These are phyloP conservation scores for Monosporascus sp. DNA, from an alignment of 2,329 filamentous ascomycete species.

Conservation along the genomic window DNA sequence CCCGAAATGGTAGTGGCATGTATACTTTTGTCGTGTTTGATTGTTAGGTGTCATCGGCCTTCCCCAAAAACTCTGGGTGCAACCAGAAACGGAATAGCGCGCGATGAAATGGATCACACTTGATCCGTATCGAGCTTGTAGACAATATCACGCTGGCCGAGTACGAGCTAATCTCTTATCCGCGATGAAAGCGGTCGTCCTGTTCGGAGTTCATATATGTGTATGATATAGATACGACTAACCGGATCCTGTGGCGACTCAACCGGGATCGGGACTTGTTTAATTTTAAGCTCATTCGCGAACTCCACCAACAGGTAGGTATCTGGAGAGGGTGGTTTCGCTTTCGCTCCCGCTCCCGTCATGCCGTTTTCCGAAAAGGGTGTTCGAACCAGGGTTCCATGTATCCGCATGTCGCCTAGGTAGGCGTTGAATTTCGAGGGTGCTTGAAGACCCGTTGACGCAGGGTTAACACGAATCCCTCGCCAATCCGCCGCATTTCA, in stretches of 20 bases:
- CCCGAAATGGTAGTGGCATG: background rate
- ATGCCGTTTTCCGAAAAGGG: background rate
- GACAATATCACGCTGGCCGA: too few relatives aligned
- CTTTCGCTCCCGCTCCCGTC: background rate
- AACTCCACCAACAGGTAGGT: background rate
- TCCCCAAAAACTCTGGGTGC: conserved; percentile 15
- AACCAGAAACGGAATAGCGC: conserved; percentile 7
- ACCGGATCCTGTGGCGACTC: background rate
- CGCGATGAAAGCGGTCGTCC: too few relatives aligned
- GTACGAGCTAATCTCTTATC: too few relatives aligned
- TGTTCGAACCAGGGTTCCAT: background rate
- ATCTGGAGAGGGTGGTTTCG: conserved; percentile 4
- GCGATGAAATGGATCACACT: conserved; percentile 12
- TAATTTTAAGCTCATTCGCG: background rate
- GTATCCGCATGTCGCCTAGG: background rate
- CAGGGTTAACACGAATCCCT: conserved; percentile 13
- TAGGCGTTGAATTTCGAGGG: background rate
- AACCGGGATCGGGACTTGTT: background rate
- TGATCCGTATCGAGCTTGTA: conserved; percentile 6
- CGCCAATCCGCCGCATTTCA: conserved; percentile 11
- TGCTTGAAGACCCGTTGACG: conserved; percentile 7
- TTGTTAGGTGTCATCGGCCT: conserved; percentile 19
- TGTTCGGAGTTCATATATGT: too few relatives aligned
- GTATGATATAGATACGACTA: background rate
- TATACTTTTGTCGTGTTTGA: conserved; percentile 6